These are phyloP conservation scores for Termitomyces sp. DNA, from an alignment of 1,284 basidiomycete genomes.

Conservation along the genomic window DNA sequence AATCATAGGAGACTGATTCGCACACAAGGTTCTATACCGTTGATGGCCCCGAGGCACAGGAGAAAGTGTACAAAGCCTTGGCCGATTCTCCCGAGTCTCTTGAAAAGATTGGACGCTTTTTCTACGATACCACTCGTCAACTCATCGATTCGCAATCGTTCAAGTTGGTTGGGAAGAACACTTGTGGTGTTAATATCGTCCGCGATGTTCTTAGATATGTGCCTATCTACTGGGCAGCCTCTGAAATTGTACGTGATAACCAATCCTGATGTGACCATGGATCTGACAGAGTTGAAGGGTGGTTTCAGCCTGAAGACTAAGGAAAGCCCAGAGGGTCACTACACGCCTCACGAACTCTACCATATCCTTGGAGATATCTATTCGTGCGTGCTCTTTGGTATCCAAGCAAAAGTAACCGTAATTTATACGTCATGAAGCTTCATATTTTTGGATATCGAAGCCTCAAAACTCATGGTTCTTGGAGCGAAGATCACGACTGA, in stretches of 20 bases:
- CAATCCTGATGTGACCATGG: background rate
- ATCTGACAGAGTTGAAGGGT: constrained; percentile 37
- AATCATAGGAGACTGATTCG: constrained; percentile 39
- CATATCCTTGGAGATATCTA: constrained; percentile 65
- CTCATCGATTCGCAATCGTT: constrained; percentile 53
- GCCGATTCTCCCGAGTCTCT: constrained; percentile 39
- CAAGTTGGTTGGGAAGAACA: constrained; percentile 45
- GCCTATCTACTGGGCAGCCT: constrained; percentile 64
- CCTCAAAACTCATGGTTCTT: constrained; percentile 50
- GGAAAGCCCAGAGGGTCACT: constrained; percentile 46
- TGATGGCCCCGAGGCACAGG: constrained; percentile 42
- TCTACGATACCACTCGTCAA: constrained; percentile 55
- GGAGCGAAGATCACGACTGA: constrained; percentile 47
- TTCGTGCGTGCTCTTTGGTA: constrained; percentile 38
- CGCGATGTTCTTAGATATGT: constrained; percentile 63
- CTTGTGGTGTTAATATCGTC: constrained; percentile 60
- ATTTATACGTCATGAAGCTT: constrained; percentile 37
- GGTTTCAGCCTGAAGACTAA: constrained; percentile 70
- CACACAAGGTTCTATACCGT: constrained; percentile 55
- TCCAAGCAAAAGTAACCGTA: background rate
- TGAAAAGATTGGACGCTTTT: constrained; percentile 52
- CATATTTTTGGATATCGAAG: constrained; percentile 69
- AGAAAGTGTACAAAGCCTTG: constrained; percentile 45
- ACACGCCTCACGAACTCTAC: constrained; percentile 59
- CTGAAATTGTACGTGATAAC: constrained; percentile 53